These are phyloP conservation scores for Naumovozyma baii DNA, from an alignment of 805 yeast species.

Conservation along the genomic window DNA sequence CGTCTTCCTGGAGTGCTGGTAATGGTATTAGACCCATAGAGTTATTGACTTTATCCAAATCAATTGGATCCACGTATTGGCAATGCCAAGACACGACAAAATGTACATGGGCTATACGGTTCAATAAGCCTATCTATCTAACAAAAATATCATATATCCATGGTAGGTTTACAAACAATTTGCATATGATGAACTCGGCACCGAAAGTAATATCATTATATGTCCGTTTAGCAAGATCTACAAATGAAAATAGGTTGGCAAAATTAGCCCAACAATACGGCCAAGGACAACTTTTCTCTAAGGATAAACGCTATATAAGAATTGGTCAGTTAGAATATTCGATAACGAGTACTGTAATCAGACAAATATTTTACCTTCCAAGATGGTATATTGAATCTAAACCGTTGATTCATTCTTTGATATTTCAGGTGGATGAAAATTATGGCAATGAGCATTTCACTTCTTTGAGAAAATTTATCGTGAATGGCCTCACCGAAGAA, in stretches of 20 bases:
- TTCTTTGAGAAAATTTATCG: constrained; percentile 31
- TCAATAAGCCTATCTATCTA: constrained; percentile 32
- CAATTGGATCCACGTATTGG: constrained; percentile 27
- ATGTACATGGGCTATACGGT: constrained; percentile 31
- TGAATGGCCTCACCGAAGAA: constrained; percentile 35
- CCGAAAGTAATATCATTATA: constrained; percentile 31
- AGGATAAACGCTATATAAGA: constrained; percentile 19
- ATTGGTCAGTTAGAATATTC: constrained; percentile 26
- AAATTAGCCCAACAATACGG: constrained; percentile 11
- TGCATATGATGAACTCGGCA: constrained; percentile 33
- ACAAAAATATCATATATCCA: constrained; percentile 31
- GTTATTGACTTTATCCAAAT: constrained; percentile 16
- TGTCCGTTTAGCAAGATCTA: constrained; percentile 15
- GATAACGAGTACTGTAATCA: constrained; percentile 13
- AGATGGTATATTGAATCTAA: constrained; percentile 23
- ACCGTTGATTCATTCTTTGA: constrained; percentile 27
- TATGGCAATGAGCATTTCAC: constrained; percentile 32
- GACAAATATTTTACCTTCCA: constrained; percentile 28
- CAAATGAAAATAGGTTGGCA: constrained; percentile 5
- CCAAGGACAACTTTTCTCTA: constrained; percentile 11
- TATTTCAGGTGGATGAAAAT: constrained; percentile 27
- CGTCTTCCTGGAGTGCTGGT: constrained; percentile 25
- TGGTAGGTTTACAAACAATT: constrained; percentile 30
- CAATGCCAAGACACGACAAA: constrained; percentile 20
- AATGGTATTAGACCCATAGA: constrained; percentile 22